Evolutionary conservation across 768 basidiomycete species (phyloP), one percentile per base, ranked within the genome.

Genomic region (Tricholoma sp.): DNA sequence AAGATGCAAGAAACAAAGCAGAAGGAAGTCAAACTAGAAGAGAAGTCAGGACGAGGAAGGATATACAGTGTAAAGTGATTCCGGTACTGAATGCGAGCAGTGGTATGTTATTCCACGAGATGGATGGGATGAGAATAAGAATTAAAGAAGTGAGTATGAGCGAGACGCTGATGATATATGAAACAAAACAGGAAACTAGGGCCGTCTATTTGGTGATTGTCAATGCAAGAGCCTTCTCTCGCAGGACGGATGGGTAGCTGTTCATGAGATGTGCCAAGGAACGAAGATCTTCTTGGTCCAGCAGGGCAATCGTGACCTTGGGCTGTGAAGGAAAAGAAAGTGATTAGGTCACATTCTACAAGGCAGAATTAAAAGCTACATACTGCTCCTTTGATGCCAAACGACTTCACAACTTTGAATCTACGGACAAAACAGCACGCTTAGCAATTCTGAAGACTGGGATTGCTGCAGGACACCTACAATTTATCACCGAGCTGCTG

Each of bases 181-280:
- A 45, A 49, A 44, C n/a, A 33, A 45, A 24, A 48, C 20, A 49
- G 54, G 15, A 50, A 50, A 32, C n/a, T n/a, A 6, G 28, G n/a
- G 33, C 32, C 55, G 52, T 55, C 67, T 66, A 72, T 60, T 74
- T 74, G 56, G 62, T 53, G n/a, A 59, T n/a, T 18, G 61, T 62
- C 24, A 74, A 55, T 11, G 69, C 62, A 18, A 74, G 63, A 1
- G 75, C 84, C 72, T 93, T 94, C 68, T 91, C 89, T 72, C 89
- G 93, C 57, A 94, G 76, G 2, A 93, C 80, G 7, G 82, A 72
- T 10, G 90, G 88, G 68, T 91, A 94, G 66, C 89, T 89, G 69
- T 92, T 89, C 85, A 91, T 86, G 42, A 95, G 79, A 68, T 92
- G 90, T 6, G 90, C 88, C 48, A 95, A 79, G 4, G 91, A 77